These are phyloP conservation scores for Dissoconium aciculare DNA, from an alignment of 2,329 filamentous ascomycete species.

Conservation along the genomic window DNA sequence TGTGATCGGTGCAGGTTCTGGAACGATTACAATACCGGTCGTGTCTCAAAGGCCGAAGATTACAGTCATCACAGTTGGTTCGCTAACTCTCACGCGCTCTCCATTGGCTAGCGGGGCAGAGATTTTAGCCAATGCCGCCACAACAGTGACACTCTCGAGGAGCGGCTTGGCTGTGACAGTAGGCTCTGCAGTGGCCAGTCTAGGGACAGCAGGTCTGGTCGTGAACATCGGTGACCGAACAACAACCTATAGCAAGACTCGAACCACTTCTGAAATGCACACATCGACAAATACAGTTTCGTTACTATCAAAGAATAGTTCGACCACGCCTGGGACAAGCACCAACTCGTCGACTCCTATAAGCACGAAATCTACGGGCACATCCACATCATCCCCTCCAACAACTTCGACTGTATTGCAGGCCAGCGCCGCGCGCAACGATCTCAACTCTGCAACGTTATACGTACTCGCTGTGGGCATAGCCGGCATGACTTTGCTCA, in stretches of 20 bases:
- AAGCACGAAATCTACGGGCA: too few relatives aligned
- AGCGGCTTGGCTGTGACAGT: not conserved
- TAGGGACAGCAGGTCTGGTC: not conserved
- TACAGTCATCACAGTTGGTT: not conserved
- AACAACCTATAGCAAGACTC: not conserved
- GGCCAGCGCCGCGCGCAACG: too few relatives aligned
- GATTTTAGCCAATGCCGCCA: not conserved
- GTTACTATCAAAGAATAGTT: too few relatives aligned
- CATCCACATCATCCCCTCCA: too few relatives aligned
- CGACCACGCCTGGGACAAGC: too few relatives aligned
- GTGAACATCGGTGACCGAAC: not conserved
- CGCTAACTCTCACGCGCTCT: not conserved
- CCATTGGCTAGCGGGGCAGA: not conserved
- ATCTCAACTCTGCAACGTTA: too few relatives aligned
- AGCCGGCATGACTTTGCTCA: too few relatives aligned
- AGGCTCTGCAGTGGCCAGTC: not conserved
- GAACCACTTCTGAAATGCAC: too few relatives aligned
- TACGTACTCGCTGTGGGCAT: too few relatives aligned
- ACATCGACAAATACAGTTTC: too few relatives aligned
- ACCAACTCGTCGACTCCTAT: too few relatives aligned
- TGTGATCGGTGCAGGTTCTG: constrained; percentile 2
- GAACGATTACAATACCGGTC: constrained; percentile 4
- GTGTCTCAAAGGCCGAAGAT: not conserved
- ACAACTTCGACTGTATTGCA: too few relatives aligned
- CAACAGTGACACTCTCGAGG: not conserved